Percentiles rank a stretch among this genome's conserved stretches.
Evolutionary conservation across 2,329 filamentous ascomycete species (phyloP).

Genomic region (Xylariaceae sp.): DNA sequence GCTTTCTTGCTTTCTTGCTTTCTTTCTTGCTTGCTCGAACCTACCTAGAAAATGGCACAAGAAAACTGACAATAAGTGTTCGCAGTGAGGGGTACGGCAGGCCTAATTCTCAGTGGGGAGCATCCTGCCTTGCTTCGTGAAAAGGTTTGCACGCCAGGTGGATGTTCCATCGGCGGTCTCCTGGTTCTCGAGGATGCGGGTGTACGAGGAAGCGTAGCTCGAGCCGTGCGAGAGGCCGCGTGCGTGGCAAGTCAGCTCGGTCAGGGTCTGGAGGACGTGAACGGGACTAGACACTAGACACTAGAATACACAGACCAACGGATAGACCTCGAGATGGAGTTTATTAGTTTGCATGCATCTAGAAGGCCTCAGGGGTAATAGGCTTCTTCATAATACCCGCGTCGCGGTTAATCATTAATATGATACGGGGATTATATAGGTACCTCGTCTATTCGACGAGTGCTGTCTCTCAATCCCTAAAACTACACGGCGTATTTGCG

Average conservation of each 20-base stretch:
- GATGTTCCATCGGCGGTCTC: constrained; percentile 70
- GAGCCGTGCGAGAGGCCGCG: constrained; percentile 65
- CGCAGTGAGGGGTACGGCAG: constrained; percentile 62
- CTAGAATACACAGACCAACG: constrained; percentile 18
- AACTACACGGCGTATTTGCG: constrained; percentile 3
- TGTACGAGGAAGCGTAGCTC: constrained; percentile 60
- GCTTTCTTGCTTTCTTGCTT: neutral
- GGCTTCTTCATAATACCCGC: constrained; percentile 8
- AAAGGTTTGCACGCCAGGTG: constrained; percentile 71
- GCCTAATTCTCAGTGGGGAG: constrained; percentile 62
- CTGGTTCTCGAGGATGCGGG: constrained; percentile 67
- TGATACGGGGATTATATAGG: neutral
- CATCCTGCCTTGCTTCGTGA: constrained; percentile 71
- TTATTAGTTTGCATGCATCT: constrained; percentile 7
- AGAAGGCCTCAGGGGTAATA: constrained; percentile 12
- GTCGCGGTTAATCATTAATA: constrained; percentile 10
- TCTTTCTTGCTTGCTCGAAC: no score
- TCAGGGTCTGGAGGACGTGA: constrained; percentile 46
- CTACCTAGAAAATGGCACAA: no score
- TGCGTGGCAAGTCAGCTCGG: constrained; percentile 63
- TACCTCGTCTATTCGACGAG: neutral
- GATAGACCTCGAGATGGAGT: neutral
- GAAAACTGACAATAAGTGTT: constrained; percentile 1
- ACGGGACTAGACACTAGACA: constrained; percentile 39
- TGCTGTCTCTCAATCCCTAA: neutral